These are phyloP conservation scores for Hanseniaspora occidentalis DNA, from an alignment of 805 yeast species.

Conservation along the genomic window DNA sequence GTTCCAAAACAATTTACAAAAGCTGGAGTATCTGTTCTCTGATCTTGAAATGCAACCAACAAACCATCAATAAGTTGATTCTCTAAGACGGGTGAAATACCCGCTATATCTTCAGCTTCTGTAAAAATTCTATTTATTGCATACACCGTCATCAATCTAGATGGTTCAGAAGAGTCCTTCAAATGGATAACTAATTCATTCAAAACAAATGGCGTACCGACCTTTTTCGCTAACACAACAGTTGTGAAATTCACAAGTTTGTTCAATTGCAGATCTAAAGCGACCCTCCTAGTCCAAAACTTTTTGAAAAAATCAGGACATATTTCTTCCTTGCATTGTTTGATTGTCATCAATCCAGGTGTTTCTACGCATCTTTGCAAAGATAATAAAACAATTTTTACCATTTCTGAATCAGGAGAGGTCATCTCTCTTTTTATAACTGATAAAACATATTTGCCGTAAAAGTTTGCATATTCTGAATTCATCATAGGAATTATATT, in stretches of 20 bases:
- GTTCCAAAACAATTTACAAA: constrained; percentile 54
- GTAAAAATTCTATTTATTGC: constrained; percentile 46
- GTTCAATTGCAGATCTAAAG: constrained; percentile 48
- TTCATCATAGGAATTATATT: constrained; percentile 77
- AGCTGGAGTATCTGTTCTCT: constrained; percentile 40
- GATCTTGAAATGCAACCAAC: constrained; percentile 71
- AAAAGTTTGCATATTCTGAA: constrained; percentile 65
- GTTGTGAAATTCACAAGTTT: constrained; percentile 64
- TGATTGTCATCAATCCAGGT: constrained; percentile 38
- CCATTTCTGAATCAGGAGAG: constrained; percentile 84
- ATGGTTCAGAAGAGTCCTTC: constrained; percentile 74
- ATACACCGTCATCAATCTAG: constrained; percentile 67
- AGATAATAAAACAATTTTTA: constrained; percentile 54
- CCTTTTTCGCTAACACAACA: constrained; percentile 47
- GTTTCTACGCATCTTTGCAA: constrained; percentile 54
- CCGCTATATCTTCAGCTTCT: constrained; percentile 49
- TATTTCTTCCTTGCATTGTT: constrained; percentile 33
- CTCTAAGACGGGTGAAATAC: constrained; percentile 34
- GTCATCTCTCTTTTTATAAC: constrained; percentile 59
- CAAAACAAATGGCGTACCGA: constrained; percentile 51
- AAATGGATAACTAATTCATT: constrained; percentile 44
- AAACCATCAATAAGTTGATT: constrained; percentile 67
- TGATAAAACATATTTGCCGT: constrained; percentile 60
- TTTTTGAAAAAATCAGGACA: constrained; percentile 45
- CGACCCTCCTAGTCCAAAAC: constrained; percentile 78